A percentile compares a stretch with the other conserved stretches of the same genome.
Conservation (phyloP, 441 rosid species). For the Syzygium malaccense region DNA sequence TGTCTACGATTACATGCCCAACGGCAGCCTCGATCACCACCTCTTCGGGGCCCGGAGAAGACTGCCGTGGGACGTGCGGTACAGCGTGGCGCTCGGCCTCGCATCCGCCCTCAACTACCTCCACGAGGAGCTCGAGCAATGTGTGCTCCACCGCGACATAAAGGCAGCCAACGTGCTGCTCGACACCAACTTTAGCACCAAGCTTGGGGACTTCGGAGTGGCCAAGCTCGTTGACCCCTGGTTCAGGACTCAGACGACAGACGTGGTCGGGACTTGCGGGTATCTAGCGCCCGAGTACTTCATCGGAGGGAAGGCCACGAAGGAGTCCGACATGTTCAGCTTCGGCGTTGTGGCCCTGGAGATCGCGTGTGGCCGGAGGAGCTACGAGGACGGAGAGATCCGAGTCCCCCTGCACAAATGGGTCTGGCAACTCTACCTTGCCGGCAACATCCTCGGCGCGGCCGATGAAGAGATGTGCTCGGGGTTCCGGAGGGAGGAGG, state of each 20-base stretch:
- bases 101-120: neutral
- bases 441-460: neutral
- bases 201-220: too few relatives aligned
- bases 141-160: neutral
- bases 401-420: neutral
- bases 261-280: neutral
- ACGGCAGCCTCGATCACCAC: neutral
- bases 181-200: neutral
- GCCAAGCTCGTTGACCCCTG: neutral
- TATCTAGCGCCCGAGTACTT: neutral
- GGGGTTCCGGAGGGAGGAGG: neutral
- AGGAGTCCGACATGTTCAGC: neutral
- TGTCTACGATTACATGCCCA: neutral
- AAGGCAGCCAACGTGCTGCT: neutral
- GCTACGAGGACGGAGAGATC: neutral
- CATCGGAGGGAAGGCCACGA: neutral
- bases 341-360: neutral
- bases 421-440: constrained; percentile 7
- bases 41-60: neutral
- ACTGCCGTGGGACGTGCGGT: neutral
- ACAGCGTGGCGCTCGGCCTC: neutral
- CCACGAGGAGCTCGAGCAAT: neutral
- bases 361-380: neutral
- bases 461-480: neutral
- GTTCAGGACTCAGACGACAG: neutral